Conservation (phyloP, 169 alveolate genomes). For the Plasmodium yoelii region DNA sequence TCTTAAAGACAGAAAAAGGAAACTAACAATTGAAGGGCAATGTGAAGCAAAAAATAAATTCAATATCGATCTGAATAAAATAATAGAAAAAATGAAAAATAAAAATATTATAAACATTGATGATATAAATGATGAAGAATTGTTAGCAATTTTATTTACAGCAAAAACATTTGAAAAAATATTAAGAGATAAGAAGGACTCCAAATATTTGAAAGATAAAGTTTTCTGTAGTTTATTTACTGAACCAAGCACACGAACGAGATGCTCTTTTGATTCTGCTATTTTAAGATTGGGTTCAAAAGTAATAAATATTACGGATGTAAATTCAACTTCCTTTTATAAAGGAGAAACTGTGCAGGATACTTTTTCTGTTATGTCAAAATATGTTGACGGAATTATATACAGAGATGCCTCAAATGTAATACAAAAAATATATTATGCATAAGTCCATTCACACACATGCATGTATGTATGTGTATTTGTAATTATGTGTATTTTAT, state of each 20-base stretch:
- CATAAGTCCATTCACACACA: background rate
- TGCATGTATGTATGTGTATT: background rate
- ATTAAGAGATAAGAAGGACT: constrained; percentile 61
- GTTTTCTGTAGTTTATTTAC: constrained; percentile 79
- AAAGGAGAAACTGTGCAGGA: constrained; percentile 90
- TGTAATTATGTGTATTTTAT: background rate
- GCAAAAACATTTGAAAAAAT: constrained; percentile 54
- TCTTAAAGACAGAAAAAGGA: constrained; percentile 7
- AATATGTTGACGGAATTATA: constrained; percentile 86
- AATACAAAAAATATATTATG: background rate
- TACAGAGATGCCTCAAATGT: constrained; percentile 74
- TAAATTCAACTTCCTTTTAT: constrained; percentile 80
- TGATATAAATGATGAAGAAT: constrained; percentile 64
- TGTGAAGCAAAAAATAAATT: constrained; percentile 23
- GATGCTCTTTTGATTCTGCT: constrained; percentile 90
- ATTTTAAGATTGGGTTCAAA: constrained; percentile 86
- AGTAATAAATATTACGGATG: constrained; percentile 79
- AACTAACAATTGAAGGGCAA: constrained; percentile 28
- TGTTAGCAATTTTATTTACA: constrained; percentile 54
- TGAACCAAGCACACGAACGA: constrained; percentile 90
- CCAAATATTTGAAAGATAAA: constrained; percentile 50
- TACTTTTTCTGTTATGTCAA: constrained; percentile 82
- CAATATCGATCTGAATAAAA: constrained; percentile 37
- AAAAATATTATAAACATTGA: constrained; percentile 62
- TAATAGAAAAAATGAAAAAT: constrained; percentile 47